Percentiles rank a stretch among this genome's conserved stretches.
phyloP scores from a whole-genome alignment of 2,329 filamentous ascomycete species.

The Gyromitra esculenta region DNA sequence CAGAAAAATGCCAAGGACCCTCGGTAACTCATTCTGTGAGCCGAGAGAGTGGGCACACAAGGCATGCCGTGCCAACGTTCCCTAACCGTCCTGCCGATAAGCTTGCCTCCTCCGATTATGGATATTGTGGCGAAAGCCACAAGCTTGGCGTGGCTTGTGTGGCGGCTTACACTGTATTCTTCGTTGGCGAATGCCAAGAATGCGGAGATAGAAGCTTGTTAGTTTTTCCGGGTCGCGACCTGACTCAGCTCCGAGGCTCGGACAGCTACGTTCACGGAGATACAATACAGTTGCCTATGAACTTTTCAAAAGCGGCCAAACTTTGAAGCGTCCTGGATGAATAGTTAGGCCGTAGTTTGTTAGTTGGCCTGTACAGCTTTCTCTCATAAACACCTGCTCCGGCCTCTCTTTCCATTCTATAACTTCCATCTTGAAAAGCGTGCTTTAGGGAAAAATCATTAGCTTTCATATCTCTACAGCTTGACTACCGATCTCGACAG shows the following conservation, averaged over 20 bases:
- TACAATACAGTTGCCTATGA: background rate
- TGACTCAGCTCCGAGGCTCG: slow-evolving; percentile 10
- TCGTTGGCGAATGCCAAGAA: slow-evolving; percentile 4
- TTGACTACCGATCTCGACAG: background rate
- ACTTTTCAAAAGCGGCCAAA: background rate
- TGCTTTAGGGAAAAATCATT: background rate
- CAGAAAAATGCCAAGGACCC: no score
- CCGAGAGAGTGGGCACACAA: no score
- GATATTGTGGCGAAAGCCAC: no score
- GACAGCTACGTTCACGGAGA: background rate
- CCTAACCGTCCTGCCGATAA: no score
- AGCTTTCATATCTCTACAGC: background rate
- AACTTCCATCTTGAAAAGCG: slow-evolving; percentile 1
- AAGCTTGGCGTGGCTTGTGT: no score
- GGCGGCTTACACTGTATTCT: no score
- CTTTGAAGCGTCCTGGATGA: background rate
- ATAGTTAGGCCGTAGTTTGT: background rate
- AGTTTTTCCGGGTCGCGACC: background rate
- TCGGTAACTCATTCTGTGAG: no score
- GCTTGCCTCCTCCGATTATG: no score
- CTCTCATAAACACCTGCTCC: background rate
- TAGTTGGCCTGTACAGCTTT: background rate
- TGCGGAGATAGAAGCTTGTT: slow-evolving; percentile 22
- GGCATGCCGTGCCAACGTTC: no score
- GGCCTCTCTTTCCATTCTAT: background rate